phyloP scores from a whole-genome alignment of 2,329 filamentous ascomycete species.

The Tolypocladium endophyticum region DNA sequence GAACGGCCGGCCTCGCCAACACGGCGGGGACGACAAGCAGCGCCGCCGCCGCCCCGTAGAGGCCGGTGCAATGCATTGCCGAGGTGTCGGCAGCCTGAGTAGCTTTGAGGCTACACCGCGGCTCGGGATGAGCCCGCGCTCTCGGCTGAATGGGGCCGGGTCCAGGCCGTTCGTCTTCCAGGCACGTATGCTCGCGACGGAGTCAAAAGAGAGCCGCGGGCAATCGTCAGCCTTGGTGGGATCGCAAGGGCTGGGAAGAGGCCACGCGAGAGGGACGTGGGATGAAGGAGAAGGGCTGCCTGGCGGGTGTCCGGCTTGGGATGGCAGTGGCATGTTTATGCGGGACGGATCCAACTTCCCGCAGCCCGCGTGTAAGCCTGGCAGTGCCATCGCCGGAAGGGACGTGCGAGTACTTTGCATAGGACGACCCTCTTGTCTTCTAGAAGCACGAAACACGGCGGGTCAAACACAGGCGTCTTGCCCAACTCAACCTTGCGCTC shows the following conservation, averaged over 20 bases:
- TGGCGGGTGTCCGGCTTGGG: background rate
- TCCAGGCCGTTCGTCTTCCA: background rate
- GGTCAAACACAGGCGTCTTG: background rate
- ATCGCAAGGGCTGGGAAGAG: background rate
- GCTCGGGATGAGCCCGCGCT: background rate
- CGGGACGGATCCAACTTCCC: background rate
- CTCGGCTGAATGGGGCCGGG: background rate
- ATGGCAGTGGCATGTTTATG: background rate
- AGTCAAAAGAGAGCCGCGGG: background rate
- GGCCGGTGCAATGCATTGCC: background rate
- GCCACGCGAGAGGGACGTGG: background rate
- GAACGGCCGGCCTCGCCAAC: background rate
- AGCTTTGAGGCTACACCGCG: background rate
- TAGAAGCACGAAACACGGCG: background rate
- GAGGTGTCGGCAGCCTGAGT: background rate
- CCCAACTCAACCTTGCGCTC: background rate
- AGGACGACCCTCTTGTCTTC: background rate
- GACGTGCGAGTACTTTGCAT: background rate
- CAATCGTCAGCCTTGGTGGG: background rate
- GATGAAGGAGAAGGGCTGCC: background rate
- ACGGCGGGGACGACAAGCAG: slow-evolving; percentile 5
- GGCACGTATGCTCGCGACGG: background rate
- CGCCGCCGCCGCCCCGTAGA: slow-evolving; percentile 4
- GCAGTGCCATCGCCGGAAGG: background rate
- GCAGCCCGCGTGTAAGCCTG: background rate